Base-by-base conservation (phyloP, 2,329 filamentous ascomycete species). In the Cladosporium sp. region DNA sequence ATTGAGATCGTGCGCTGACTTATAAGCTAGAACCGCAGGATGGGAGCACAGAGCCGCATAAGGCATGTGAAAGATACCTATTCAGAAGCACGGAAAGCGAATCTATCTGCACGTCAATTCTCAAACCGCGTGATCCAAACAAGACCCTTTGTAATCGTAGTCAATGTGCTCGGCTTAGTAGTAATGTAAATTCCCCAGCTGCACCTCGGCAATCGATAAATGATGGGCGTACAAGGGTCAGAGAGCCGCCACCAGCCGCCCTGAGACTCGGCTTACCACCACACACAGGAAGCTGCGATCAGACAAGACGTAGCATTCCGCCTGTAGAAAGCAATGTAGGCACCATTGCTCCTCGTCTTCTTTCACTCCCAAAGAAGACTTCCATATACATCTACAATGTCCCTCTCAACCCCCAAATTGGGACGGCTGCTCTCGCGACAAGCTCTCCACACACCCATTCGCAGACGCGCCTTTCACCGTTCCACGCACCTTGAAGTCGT, bases 401-500 rank as follows among this genome's bases (percentile, higher is more conserved):
- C 55, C 36, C 13, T 37, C 13, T 45, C 34, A 10, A 51, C 24
- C 3, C 55, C 55, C 25, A 51, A 20, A 35, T n/a, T 57, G n/a
- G 47, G 45, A 20, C 55, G 55, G 15, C 32, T 51, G 28, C 37
- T 57, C 32, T 13, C 55, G 32, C 54, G 55, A n/a, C 45, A 28
- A 35, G 15, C 40, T 22, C 24, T 35, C 24, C 35, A 44, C 37
- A 20, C 42, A 10, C 17, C 44, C 28, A 28, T 56, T 25, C 32
- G 24, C 53, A 36, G 32, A 32, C 47, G 56, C 36, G 22, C 48
- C 32, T 68, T 71, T 52, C 70, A 72, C 57, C 55, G 61, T 20
- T 66, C 68, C 15, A 55, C 42, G 22, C 61, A 62, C 53, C 57
- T 61, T 25, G 58, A 68, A 47, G 83, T 80, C 1, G 80, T 94